Base-by-base conservation (phyloP, 2,329 filamentous ascomycete genomes). In the Calonectria ilicicola region DNA sequence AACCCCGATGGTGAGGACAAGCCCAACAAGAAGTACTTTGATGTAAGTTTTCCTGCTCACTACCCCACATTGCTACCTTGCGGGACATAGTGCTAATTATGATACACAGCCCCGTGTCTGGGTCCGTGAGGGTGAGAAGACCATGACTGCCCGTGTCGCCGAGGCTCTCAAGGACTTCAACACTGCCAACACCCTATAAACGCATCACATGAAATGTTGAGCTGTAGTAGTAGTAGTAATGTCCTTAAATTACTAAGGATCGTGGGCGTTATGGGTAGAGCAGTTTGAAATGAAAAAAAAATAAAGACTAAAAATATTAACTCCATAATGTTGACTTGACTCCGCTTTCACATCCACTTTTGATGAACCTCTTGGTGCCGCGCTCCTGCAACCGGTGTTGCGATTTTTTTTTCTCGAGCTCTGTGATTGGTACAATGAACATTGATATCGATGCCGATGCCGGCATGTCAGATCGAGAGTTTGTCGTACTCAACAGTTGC, bases 11-110 rank as follows among this genome's bases (percentile, higher is more conserved):
- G 96, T 74, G 93, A 92, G 23, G 95, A 98, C 89, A 98, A 98
- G 93, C 96, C 97, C 83, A 99, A 99, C 93, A 99, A 99, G 94
- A 98, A 98, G 89, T 93, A 89, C 89, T 95, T 94, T 81, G 92
- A 94, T 80, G 86, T 85, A 81, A 84, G 84, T 83, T 74, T 67
- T 56, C 9, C 58, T 53, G 49, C 64, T 10, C 32, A 35, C 32
- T 35, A 35, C 26, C 15, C 19, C 44, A 8, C 26, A 35, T 40
- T 53, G 26, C n/a, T 21, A 26, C n/a, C 15, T 44, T 35, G 26
- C 19, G 27, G 2, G 42, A 27, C 10, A 46, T 44, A 14, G 27
- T 21, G 14, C 62, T 32, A 49, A 72, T 53, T 42, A 17, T 29
- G 62, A 42, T 69, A 3, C n/a, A 79, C 84, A 94, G 88, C 95